These are phyloP conservation scores for Pseudogymnoascus destructans DNA, from an alignment of 2,329 filamentous ascomycete genomes.

Conservation along the genomic window DNA sequence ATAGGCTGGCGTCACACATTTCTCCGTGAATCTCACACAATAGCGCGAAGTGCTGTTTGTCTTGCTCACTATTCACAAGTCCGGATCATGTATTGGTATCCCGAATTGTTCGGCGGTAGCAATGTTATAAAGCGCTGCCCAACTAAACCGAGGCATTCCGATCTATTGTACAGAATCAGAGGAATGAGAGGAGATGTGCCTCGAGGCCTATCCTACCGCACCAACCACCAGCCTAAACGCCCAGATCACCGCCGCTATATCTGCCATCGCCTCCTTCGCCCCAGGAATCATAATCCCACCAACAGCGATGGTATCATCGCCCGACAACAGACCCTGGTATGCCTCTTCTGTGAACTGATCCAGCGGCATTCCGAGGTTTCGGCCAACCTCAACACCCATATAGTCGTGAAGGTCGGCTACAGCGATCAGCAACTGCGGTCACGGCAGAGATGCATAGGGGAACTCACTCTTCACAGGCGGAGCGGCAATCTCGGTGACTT, in stretches of 20 bases:
- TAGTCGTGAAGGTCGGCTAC: conserved; percentile 32
- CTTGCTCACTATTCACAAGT: background rate
- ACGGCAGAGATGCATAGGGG: background rate
- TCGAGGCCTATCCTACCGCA: background rate
- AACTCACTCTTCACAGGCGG: conserved; percentile 20
- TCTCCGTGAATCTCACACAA: background rate
- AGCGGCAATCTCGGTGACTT: conserved; percentile 32
- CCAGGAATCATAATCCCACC: conserved; percentile 10
- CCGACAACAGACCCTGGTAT: conserved; percentile 16
- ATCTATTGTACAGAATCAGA: background rate
- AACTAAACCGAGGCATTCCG: background rate
- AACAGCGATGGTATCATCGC: conserved; percentile 17
- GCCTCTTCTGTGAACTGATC: conserved; percentile 30
- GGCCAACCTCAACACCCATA: conserved; percentile 31
- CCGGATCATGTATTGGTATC: background rate
- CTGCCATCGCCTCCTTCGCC: background rate
- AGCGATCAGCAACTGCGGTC: background rate
- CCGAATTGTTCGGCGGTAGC: background rate
- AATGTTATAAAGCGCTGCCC: background rate
- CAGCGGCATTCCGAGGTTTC: conserved; percentile 36
- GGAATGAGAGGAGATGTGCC: background rate
- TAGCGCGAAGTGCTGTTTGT: background rate
- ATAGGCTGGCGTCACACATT: background rate
- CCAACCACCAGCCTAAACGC: background rate
- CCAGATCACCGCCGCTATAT: background rate